A percentile compares a stretch with the other conserved stretches of the same genome.
These are phyloP conservation scores for Marasmius tenuissimus DNA, from an alignment of 1,284 basidiomycete genomes.

Conservation along the genomic window DNA sequence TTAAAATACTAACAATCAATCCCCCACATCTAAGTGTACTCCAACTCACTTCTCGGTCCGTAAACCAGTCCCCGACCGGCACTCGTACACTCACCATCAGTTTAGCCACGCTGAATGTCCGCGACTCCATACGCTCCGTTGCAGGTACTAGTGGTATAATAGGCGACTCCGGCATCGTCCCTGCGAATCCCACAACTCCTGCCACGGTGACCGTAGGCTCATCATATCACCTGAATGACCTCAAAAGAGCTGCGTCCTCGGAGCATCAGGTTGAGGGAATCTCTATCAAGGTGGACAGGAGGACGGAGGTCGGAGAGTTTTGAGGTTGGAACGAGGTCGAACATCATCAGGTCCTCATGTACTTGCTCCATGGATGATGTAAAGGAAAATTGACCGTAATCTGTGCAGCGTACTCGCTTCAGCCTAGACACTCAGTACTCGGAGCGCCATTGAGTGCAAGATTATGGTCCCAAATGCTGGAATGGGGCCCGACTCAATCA, in stretches of 20 bases:
- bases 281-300: not conserved
- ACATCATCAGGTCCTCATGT: no score
- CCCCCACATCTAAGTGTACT: not conserved
- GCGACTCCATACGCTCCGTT: not conserved
- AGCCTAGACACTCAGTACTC: no score
- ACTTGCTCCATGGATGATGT: no score
- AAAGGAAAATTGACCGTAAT: no score
- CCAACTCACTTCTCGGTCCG: not conserved
- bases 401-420: no score
- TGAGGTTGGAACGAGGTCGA: not conserved
- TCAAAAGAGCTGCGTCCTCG: not conserved
- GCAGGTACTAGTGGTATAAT: not conserved
- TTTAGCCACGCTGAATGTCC: not conserved
- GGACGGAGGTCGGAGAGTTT: not conserved
- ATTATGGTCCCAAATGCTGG: no score
- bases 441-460: no score
- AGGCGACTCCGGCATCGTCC: not conserved
- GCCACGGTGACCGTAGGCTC: not conserved
- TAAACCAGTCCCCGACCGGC: not conserved
- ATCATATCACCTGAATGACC: not conserved
- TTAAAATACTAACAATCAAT: not conserved
- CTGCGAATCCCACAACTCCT: not conserved
- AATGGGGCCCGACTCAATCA: no score
- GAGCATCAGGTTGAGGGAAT: not conserved
- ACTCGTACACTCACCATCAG: not conserved